Percentiles rank a stretch among this genome's conserved stretches.
These are phyloP conservation scores for Carpinus viminea DNA, from an alignment of 306 rosid species.

Conservation along the genomic window DNA sequence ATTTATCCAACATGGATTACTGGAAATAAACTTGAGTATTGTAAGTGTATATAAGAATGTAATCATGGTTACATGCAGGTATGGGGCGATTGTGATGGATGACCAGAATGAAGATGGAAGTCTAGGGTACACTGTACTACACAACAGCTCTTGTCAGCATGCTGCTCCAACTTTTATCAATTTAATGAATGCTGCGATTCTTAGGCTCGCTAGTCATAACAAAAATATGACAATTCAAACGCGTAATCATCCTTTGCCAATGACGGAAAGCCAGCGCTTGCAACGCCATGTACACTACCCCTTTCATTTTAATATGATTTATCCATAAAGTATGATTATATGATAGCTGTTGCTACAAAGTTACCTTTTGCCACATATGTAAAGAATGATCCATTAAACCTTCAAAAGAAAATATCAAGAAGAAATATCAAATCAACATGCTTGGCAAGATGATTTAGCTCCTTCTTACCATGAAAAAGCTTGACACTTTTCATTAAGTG, in stretches of 20 bases:
- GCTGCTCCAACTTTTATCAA: slow-evolving; percentile 94
- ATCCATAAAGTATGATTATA: neutral
- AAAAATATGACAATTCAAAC: slow-evolving; percentile 77
- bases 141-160: slow-evolving; percentile 93
- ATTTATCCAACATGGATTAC: neutral
- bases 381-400: neutral
- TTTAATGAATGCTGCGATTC: slow-evolving; percentile 87
- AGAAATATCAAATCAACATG: neutral
- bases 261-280: slow-evolving; percentile 82
- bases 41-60: slow-evolving; percentile 9
- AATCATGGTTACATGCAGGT: slow-evolving; percentile 51
- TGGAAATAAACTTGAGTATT: neutral
- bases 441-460: neutral
- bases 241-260: slow-evolving; percentile 91
- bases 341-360: neutral
- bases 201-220: slow-evolving; percentile 65
- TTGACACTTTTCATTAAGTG: neutral
- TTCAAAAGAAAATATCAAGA: neutral
- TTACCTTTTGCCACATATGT: neutral
- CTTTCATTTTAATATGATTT: slow-evolving; percentile 19
- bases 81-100: slow-evolving; percentile 93
- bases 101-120: slow-evolving; percentile 77
- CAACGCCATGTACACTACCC: slow-evolving; percentile 73
- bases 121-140: slow-evolving; percentile 89
- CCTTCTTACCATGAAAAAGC: neutral